Percentiles rank a stretch among this genome's conserved stretches.
phyloP scores from a whole-genome alignment of 73 alveolate species.

The Paraurostyla sp. region DNA sequence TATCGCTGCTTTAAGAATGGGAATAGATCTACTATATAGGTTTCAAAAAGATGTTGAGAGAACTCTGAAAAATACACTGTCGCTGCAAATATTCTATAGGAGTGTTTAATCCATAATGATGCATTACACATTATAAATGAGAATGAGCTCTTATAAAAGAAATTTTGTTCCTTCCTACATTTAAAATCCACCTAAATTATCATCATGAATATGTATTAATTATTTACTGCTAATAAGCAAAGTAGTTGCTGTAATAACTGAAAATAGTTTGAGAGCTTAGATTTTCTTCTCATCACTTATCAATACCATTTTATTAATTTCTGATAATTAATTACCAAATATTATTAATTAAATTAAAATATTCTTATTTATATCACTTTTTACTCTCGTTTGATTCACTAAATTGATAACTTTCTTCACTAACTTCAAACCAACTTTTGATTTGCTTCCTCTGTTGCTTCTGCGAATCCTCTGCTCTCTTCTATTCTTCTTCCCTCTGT shows the following conservation, averaged over 20 bases:
- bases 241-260: neutral
- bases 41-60: conserved; percentile 33
- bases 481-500: too few relatives aligned
- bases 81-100: conserved; percentile 2
- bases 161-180: neutral
- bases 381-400: neutral
- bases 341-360: neutral
- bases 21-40: conserved; percentile 21
- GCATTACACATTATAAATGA: conserved; percentile 29
- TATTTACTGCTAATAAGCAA: neutral
- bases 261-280: neutral
- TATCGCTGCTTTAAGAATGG: conserved; percentile 27
- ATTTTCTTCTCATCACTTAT: neutral
- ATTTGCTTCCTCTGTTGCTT: too few relatives aligned
- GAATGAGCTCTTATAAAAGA: neutral
- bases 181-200: neutral
- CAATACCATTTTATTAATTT: neutral
- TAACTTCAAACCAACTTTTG: too few relatives aligned
- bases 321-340: neutral
- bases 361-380: neutral
- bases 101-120: too few relatives aligned
- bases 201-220: neutral
- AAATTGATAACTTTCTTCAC: too few relatives aligned
- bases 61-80: neutral
- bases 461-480: too few relatives aligned